A percentile compares a stretch with the other conserved stretches of the same genome.
phyloP scores from a whole-genome alignment of 2,329 filamentous ascomycete genomes.

The Monilinia laxa region DNA sequence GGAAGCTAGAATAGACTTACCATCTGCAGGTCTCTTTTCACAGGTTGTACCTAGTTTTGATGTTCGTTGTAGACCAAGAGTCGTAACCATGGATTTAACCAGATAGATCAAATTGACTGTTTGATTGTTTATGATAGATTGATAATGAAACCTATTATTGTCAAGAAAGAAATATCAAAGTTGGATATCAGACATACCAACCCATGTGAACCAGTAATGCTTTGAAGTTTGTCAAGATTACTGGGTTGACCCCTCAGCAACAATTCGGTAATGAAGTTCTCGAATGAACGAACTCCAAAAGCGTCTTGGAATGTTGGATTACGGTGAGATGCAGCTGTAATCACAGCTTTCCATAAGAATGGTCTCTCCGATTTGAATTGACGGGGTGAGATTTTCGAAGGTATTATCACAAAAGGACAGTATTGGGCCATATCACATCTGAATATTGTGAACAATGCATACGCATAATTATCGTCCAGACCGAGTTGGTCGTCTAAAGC shows the following conservation, averaged over 20 bases:
- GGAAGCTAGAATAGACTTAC: not conserved
- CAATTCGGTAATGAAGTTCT: slow-evolving; percentile 25
- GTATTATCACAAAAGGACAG: slow-evolving; percentile 29
- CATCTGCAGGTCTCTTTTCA: not conserved
- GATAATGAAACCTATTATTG: slow-evolving; percentile 27
- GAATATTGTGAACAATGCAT: slow-evolving; percentile 25
- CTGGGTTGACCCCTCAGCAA: slow-evolving; percentile 30
- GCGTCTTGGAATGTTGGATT: slow-evolving; percentile 21
- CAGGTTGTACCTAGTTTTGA: not conserved
- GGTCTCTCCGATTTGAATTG: slow-evolving; percentile 25
- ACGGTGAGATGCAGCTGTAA: slow-evolving; percentile 26
- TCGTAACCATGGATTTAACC: slow-evolving; percentile 9
- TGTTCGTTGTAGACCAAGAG: not conserved
- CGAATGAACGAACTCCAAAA: slow-evolving; percentile 25
- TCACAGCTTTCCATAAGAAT: slow-evolving; percentile 26
- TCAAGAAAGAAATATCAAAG: not conserved
- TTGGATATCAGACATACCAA: slow-evolving; percentile 25
- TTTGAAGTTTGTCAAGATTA: slow-evolving; percentile 36
- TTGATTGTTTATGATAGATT: slow-evolving; percentile 30
- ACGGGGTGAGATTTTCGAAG: slow-evolving; percentile 20
- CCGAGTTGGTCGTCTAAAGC: not conserved
- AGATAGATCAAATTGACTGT: slow-evolving; percentile 28
- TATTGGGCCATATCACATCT: slow-evolving; percentile 22
- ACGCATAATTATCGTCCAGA: slow-evolving; percentile 11
- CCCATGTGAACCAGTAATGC: slow-evolving; percentile 36